Evolutionary conservation across 2,329 filamentous ascomycete species (phyloP), one percentile per base, ranked within the genome.

Genomic region (Aureobasidium melanogenum): DNA sequence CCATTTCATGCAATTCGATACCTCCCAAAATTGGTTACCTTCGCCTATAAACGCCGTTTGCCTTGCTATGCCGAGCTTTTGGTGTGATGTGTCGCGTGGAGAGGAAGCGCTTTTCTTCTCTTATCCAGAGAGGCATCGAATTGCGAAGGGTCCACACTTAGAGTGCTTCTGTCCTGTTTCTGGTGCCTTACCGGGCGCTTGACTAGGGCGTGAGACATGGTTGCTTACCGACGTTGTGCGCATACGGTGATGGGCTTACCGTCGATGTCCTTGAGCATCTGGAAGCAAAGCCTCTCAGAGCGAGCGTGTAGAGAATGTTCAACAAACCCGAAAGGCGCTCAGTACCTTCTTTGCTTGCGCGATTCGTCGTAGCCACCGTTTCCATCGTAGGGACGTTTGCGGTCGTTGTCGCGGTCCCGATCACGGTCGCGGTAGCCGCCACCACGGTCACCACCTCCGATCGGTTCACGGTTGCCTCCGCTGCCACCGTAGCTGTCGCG

Each of bases 321-420:
- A 60, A 60, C 56, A 60, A 51, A 60, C 46, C 56, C 44, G 41
- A 34, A 24, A n/a, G 12, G 34, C 32, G 50, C 61, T 74, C 75
- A 85, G 72, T 86, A 87, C 70, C 84, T 79, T 70, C 84, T 79
- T 71, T 83, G 80, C 68, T 78, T 79, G 67, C 84, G 80, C 55
- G 80, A 79, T 74, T 96, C 92, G 71, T 96, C 91, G 76, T 92
- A 87, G 66, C 84, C 83, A 72, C 70, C 63, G 8, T 59, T 43
- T 86, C 88, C 88, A 57, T 95, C 91, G 74, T 88, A 91, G 57
- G 73, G 74, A 69, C 81, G 73, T 74, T 82, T 81, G 48, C 81
- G 73, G 62, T 80, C 82, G 66, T 84, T 80, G 65, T 77, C 75
- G 62, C 74, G 67, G 51, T 78, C 76, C 63, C 76, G 73, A 63